Base-by-base conservation (phyloP, 2,329 filamentous ascomycete genomes). In the Epichloe baconii region DNA sequence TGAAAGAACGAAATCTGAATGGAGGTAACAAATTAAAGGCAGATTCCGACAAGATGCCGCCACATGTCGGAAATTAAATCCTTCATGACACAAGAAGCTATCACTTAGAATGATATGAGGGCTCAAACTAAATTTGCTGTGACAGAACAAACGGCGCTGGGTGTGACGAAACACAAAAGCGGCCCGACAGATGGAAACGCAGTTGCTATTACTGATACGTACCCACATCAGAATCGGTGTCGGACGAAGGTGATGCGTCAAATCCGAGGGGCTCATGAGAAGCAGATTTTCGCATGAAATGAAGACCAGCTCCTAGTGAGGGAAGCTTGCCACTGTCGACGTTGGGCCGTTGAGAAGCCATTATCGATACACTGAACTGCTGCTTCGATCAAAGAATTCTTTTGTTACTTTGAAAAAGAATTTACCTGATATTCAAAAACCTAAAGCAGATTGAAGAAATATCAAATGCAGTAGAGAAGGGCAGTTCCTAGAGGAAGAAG, bases 261-360 rank as follows among this genome's bases (percentile, higher is more conserved):
- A 44, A 44, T 23, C 47, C 26, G 35, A 57, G 50, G 26, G 55
- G 54, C 42, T 57, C 54, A 47, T 52, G 54, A 23, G 55, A 57
- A 17, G 54, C 50, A 6, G 51, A 48, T 37, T 52, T 57, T 38
- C 53, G 49, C 47, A 56, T 49, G 4, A 44, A 49, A 23, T 31
- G 51, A 37, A 53, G 44, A 21, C 44, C 51, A 21, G 43, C 51
- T 38, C 48, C 47, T 15, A 50, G 42, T n/a, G 47, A 49, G 34
- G 46, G 45, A 19, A 31, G 35, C 23, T 37, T 35, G 17, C 38
- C 38, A 38, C 4, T 43, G 17, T 34, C n/a, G 15, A 51, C 15
- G 12, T n/a, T 11, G 12, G 35, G 14, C 36, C 8, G 36, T 5
- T 47, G 36, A 23, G 49, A 51, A 36, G 49, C n/a, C 44, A 51